A percentile compares a stretch with the other conserved stretches of the same genome.
phyloP scores from a whole-genome alignment of 2,329 filamentous ascomycete species.

The Davidsoniella australis region DNA sequence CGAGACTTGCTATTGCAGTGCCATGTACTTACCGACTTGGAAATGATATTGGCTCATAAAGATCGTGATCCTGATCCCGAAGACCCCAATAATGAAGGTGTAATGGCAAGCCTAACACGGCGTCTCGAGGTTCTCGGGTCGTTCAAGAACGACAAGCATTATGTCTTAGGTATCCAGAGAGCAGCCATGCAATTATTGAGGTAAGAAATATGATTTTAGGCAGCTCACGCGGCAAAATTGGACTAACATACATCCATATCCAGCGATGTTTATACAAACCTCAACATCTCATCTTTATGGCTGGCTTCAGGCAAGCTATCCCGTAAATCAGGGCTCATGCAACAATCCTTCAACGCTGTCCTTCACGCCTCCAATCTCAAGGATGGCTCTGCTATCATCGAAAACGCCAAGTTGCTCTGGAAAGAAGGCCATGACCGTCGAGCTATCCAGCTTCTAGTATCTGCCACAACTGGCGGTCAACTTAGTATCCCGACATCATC shows the following conservation, averaged over 20 bases:
- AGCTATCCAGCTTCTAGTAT: slow-evolving; percentile 79
- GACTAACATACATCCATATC: not conserved
- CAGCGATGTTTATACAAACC: slow-evolving; percentile 26
- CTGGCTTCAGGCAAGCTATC: slow-evolving; percentile 70
- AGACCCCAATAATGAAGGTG: slow-evolving; percentile 12
- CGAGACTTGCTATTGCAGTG: slow-evolving; percentile 75
- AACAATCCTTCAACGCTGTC: slow-evolving; percentile 86
- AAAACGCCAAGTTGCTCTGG: slow-evolving; percentile 86
- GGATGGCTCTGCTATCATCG: slow-evolving; percentile 77
- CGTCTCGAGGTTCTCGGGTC: slow-evolving; percentile 82
- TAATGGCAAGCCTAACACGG: slow-evolving; percentile 44
- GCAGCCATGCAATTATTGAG: slow-evolving; percentile 69
- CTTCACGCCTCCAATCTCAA: slow-evolving; percentile 73
- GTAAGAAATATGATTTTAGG: slow-evolving; percentile 25
- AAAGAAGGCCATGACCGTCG: slow-evolving; percentile 85
- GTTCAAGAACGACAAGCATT: slow-evolving; percentile 85
- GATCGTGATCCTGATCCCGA: not conserved
- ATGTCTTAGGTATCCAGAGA: slow-evolving; percentile 68
- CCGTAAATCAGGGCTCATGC: slow-evolving; percentile 65
- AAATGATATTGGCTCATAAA: slow-evolving; percentile 44
- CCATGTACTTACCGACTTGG: slow-evolving; percentile 75
- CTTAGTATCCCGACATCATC: not conserved
- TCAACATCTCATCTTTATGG: slow-evolving; percentile 72
- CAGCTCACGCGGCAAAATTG: not conserved
- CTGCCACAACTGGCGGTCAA: slow-evolving; percentile 51